These are phyloP conservation scores for Pezicula neosporulosa DNA, from an alignment of 2,329 filamentous ascomycete species.

Conservation along the genomic window DNA sequence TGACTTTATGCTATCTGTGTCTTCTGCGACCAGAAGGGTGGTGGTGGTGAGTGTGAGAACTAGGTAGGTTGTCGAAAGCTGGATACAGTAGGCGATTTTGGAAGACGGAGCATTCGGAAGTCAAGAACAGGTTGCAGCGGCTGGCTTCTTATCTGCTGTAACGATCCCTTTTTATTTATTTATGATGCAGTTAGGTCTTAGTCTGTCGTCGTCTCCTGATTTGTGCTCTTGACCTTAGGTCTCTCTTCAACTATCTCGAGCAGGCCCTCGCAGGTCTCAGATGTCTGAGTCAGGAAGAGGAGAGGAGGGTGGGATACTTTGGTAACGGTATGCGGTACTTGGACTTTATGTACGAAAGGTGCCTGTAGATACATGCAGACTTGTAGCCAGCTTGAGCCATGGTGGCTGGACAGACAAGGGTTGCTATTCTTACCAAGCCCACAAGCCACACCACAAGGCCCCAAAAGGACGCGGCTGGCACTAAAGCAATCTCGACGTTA, in stretches of 20 bases:
- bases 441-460: too few relatives aligned
- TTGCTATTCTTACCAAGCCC: too few relatives aligned
- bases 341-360: too few relatives aligned
- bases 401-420: too few relatives aligned
- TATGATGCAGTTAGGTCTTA: conserved; percentile 11
- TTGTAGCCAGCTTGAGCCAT: too few relatives aligned
- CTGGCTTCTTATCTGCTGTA: neutral
- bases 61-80: too few relatives aligned
- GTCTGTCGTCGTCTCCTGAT: conserved; percentile 18
- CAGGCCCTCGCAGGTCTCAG: conserved; percentile 18
- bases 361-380: too few relatives aligned
- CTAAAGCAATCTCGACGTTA: too few relatives aligned
- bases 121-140: neutral
- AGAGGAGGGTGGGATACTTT: conserved; percentile 1
- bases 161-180: conserved; percentile 16
- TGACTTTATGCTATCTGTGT: too few relatives aligned
- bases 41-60: too few relatives aligned
- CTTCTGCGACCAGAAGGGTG: too few relatives aligned
- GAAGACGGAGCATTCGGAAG: neutral
- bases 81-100: neutral
- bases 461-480: too few relatives aligned
- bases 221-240: conserved; percentile 17
- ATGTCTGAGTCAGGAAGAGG: conserved; percentile 5
- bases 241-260: conserved; percentile 10
- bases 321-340: neutral